Percentiles rank a stretch among this genome's conserved stretches.
Evolutionary conservation across 805 yeast species (phyloP).

Genomic region (Yamadazyma ubonensis): DNA sequence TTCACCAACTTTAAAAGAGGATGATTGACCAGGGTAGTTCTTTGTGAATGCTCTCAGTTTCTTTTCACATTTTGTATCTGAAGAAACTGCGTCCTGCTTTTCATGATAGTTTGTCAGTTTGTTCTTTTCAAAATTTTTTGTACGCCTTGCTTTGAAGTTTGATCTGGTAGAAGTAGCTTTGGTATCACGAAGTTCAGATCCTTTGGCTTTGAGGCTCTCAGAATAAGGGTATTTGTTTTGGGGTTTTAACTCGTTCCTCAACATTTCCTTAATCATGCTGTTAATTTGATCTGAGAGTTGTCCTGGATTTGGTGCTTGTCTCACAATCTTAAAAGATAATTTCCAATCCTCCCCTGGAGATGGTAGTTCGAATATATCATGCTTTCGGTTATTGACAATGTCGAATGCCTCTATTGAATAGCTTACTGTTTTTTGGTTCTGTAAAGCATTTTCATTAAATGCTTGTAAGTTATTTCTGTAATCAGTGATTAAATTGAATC

Average conservation of each 20-base stretch:
- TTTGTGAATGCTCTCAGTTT: no score
- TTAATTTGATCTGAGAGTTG: slow-evolving; percentile 11
- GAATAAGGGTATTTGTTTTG: neutral
- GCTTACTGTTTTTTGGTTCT: slow-evolving; percentile 1
- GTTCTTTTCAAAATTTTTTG: no score
- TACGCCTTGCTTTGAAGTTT: no score
- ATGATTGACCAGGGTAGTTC: no score
- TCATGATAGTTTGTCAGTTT: no score
- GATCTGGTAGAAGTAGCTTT: no score
- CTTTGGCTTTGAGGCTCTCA: neutral
- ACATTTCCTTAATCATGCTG: neutral
- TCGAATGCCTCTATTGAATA: slow-evolving; percentile 8
- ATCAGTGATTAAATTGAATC: neutral
- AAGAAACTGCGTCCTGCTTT: no score
- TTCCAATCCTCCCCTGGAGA: slow-evolving; percentile 22
- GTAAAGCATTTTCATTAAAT: slow-evolving; percentile 5
- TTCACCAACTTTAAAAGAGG: no score
- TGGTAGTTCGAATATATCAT: slow-evolving; percentile 17
- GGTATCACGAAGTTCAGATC: neutral
- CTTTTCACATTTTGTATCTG: no score
- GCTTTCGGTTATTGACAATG: slow-evolving; percentile 6
- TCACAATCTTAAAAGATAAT: slow-evolving; percentile 21
- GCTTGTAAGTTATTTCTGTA: slow-evolving; percentile 7
- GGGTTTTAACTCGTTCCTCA: neutral
- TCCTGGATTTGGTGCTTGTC: slow-evolving; percentile 13